phyloP scores from a whole-genome alignment of 179 eudicot genomes.

The Beta lomatogona region DNA sequence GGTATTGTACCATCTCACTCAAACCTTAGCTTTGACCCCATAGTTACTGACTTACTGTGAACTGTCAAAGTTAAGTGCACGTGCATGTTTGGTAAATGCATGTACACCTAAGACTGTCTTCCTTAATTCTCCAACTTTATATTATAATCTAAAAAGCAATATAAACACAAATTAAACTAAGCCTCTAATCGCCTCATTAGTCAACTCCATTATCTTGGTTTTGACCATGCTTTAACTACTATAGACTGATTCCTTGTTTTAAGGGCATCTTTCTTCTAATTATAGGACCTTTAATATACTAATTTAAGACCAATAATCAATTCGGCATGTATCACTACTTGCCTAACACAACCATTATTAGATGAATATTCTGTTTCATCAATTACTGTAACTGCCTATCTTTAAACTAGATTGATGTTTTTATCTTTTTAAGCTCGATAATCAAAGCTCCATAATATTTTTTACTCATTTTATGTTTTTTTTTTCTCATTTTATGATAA shows the following conservation, averaged over 20 bases:
- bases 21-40: slow-evolving; percentile 6
- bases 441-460: too few species aligned
- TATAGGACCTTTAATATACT: not conserved
- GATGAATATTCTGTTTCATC: too few species aligned
- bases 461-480: too few species aligned
- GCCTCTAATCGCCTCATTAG: not conserved
- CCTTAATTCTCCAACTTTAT: not conserved
- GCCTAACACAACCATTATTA: too few species aligned
- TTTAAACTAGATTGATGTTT: too few species aligned
- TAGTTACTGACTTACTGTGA: too few species aligned
- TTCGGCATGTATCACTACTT: not conserved
- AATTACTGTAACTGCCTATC: too few species aligned
- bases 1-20: slow-evolving; percentile 15
- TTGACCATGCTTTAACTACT: not conserved
- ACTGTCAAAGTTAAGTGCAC: slow-evolving; percentile 23
- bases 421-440: too few species aligned
- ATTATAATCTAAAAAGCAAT: not conserved
- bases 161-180: not conserved
- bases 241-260: not conserved
- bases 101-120: slow-evolving; percentile 7
- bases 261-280: slow-evolving; percentile 2
- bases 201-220: slow-evolving; percentile 4
- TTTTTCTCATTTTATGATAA: too few species aligned
- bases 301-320: not conserved
- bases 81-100: slow-evolving; percentile 29